phyloP scores from a whole-genome alignment of 2,329 filamentous ascomycete species.

The Fonsecaea monophora region DNA sequence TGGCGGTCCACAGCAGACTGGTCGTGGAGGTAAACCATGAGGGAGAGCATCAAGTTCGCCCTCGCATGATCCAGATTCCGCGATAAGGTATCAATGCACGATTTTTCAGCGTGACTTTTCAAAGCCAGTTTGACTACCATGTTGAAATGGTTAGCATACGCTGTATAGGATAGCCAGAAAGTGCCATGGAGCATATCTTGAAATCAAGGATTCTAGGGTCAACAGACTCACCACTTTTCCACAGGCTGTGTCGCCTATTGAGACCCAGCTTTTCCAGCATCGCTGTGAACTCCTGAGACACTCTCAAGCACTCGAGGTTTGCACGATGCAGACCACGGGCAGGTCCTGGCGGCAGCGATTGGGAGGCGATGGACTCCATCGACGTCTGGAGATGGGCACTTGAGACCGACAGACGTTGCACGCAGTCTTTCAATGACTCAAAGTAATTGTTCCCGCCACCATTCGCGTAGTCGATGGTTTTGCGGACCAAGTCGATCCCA shows the following conservation, averaged over 20 bases:
- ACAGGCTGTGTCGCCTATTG: slow-evolving; percentile 1
- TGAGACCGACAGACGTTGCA: slow-evolving; percentile 8
- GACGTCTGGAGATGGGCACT: slow-evolving; percentile 5
- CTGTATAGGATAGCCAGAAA: background rate
- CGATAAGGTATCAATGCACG: background rate
- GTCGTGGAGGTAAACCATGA: background rate
- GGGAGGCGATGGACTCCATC: background rate
- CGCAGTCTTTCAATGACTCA: background rate
- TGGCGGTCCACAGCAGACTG: background rate
- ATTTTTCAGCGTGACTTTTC: background rate
- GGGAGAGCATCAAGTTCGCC: slow-evolving; percentile 4
- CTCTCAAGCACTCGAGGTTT: background rate
- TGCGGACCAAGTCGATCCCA: background rate
- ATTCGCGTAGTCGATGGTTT: background rate
- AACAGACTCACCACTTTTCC: background rate
- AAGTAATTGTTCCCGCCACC: slow-evolving; percentile 1
- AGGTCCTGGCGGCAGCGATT: background rate
- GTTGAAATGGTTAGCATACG: background rate
- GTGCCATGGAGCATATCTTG: background rate
- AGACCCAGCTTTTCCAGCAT: background rate
- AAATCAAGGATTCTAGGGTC: background rate
- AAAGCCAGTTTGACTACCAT: slow-evolving; percentile 1
- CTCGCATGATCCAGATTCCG: background rate
- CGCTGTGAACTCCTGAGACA: background rate
- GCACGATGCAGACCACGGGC: background rate